Percentiles rank a stretch among this genome's conserved stretches.
Evolutionary conservation across 345 rosid genomes (phyloP).

Genomic region (Pseudoturritis turrita): DNA sequence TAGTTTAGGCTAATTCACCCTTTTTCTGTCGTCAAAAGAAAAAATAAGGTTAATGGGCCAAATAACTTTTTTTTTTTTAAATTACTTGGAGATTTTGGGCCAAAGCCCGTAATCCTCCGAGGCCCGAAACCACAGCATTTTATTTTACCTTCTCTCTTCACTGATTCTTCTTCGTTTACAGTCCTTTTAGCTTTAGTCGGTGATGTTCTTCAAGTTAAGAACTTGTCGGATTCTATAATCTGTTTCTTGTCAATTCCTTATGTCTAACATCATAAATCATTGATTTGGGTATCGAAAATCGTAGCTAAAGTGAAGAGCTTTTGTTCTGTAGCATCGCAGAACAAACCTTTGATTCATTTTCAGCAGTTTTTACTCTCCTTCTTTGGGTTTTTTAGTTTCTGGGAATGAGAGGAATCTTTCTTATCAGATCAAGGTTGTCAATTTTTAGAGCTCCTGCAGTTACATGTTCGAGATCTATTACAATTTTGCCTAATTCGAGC

Average conservation of each 20-base stretch:
- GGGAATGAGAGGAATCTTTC: conserved; percentile 28
- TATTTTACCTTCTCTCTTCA: not conserved
- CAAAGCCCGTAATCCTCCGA: no score
- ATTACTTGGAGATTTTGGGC: no score
- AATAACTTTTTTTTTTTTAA: no score
- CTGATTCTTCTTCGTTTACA: not conserved
- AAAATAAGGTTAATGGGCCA: no score
- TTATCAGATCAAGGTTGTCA: conserved; percentile 17
- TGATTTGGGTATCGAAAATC: not conserved
- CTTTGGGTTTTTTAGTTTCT: not conserved
- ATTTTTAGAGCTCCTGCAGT: not conserved
- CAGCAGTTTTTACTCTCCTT: conserved; percentile 1
- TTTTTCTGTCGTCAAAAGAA: no score
- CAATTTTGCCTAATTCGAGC: not conserved
- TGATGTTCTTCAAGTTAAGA: not conserved
- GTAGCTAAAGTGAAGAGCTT: conserved; percentile 7
- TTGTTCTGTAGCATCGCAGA: conserved; percentile 9
- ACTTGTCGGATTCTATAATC: not conserved
- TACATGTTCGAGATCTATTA: conserved; percentile 3
- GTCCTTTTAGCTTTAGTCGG: not conserved
- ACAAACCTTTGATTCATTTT: not conserved
- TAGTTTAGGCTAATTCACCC: no score
- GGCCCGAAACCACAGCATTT: no score
- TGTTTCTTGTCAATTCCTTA: not conserved
- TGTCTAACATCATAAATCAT: not conserved